phyloP scores from a whole-genome alignment of 495 filamentous ascomycete genomes.

The Talaromyces wortmannii region DNA sequence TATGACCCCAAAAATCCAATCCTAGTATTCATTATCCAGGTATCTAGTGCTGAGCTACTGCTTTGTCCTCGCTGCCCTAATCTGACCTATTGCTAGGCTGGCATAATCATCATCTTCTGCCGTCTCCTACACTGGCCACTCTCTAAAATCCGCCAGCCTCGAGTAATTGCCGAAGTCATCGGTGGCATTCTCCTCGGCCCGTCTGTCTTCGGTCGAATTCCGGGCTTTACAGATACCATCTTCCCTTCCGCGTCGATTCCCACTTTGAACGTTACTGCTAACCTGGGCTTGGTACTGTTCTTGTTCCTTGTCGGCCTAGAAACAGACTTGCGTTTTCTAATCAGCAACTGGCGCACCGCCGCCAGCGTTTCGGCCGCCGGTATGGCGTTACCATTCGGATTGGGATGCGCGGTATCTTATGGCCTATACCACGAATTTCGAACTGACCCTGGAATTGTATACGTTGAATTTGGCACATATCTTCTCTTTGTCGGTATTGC shows the following conservation, averaged over 20 bases:
- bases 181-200: conserved; percentile 87
- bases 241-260: conserved; percentile 71
- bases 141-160: conserved; percentile 79
- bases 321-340: conserved; percentile 79
- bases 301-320: conserved; percentile 91
- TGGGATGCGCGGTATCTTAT: conserved; percentile 72
- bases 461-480: conserved; percentile 73
- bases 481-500: conserved; percentile 93
- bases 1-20: conserved; percentile 83
- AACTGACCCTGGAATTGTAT: conserved; percentile 51
- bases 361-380: conserved; percentile 75
- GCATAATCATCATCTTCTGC: conserved; percentile 87
- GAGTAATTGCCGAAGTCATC: conserved; percentile 94
- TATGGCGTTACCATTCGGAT: conserved; percentile 71
- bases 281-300: conserved; percentile 84
- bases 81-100: conserved; percentile 45
- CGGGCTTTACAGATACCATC: conserved; percentile 70
- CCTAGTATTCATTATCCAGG: conserved; percentile 91
- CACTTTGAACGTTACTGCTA: conserved; percentile 74
- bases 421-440: conserved; percentile 79
- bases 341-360: conserved; percentile 82
- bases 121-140: conserved; percentile 78
- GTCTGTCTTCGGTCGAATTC: conserved; percentile 77
- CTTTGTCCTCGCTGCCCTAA: not conserved
- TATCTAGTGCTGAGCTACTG: conserved; percentile 18